Conservation (phyloP, 106 monocot genomes). For the Dendrobium officinale region DNA sequence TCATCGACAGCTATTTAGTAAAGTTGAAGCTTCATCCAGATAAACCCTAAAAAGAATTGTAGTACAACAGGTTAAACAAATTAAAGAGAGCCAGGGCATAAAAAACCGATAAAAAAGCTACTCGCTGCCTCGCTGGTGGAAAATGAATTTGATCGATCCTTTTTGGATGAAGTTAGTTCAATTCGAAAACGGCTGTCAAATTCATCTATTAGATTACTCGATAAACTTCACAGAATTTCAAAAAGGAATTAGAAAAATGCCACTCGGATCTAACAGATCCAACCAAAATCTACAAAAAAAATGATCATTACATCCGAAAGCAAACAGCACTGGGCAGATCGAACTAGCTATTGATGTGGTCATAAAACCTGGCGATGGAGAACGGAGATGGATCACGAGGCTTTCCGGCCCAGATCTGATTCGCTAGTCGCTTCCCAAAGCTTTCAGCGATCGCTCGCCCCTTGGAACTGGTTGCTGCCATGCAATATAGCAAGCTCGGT, state of each 20-base stretch:
- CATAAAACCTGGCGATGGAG: background rate
- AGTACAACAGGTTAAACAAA: background rate
- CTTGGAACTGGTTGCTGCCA: slow-evolving; percentile 4
- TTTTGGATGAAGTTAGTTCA: background rate
- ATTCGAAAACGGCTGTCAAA: background rate
- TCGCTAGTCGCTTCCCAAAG: slow-evolving; percentile 2
- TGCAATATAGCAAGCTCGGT: background rate
- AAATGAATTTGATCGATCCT: background rate
- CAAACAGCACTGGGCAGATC: background rate
- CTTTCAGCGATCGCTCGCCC: slow-evolving; percentile 12
- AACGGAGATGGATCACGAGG: background rate
- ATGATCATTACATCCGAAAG: background rate
- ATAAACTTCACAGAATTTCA: background rate
- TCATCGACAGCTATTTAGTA: background rate
- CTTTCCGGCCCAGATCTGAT: background rate
- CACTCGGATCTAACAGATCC: background rate
- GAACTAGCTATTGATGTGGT: background rate
- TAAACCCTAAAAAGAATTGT: background rate
- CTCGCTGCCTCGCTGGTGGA: background rate
- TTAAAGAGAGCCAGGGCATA: background rate
- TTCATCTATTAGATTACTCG: background rate
- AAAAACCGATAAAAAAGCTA: background rate
- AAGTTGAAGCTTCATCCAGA: background rate
- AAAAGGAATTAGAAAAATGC: background rate
- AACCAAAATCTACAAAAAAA: background rate